Evolutionary conservation across 495 filamentous ascomycete genomes (phyloP), one percentile per base, ranked within the genome.

Genomic region (Penicillium dipodomyicola): DNA sequence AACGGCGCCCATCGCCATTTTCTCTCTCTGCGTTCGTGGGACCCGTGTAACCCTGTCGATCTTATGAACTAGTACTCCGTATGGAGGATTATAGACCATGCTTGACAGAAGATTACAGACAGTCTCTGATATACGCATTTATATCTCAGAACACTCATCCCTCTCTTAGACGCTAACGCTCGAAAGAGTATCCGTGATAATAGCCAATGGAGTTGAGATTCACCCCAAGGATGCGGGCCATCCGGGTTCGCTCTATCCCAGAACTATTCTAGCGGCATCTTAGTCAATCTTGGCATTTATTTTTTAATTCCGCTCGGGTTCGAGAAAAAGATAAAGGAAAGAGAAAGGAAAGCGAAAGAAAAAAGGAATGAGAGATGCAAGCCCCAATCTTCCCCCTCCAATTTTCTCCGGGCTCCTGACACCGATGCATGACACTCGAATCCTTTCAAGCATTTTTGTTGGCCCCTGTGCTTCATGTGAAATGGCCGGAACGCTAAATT

Each of bases 1-100:
- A 76, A 75, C 69, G 71, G 70, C 65, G 59, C 64, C 61, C 54
- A 58, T 61, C 62, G 42, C 25, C 15, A 29, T 25, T 39, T 22
- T 50, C 30, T 23, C 20, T 49, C 17, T 56, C 37, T 52, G 47
- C 39, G 54, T 64, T 64, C 53, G 22, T 58, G 40, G 32, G 30
- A 49, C 47, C 49, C 42, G 48, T 59, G 52, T 56, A 52, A 57
- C 57, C 48, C 53, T 54, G 53, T 44, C 32, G 57, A 59, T 59
- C 53, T 42, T 33, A 49, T 48, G 56, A 58, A 58, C 49, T 44
- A 41, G 37, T 50, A 22, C 35, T 39, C n/a, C 35, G n/a, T 37
- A 15, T 4, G 14, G 11, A 29, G 14, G 25, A 45, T 47, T 6
- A 42, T 47, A 39, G 49, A 11, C 30, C 35, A 23, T 35, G 47